phyloP scores from a whole-genome alignment of 345 rosid genomes.

The Bruguiera sexangula region DNA sequence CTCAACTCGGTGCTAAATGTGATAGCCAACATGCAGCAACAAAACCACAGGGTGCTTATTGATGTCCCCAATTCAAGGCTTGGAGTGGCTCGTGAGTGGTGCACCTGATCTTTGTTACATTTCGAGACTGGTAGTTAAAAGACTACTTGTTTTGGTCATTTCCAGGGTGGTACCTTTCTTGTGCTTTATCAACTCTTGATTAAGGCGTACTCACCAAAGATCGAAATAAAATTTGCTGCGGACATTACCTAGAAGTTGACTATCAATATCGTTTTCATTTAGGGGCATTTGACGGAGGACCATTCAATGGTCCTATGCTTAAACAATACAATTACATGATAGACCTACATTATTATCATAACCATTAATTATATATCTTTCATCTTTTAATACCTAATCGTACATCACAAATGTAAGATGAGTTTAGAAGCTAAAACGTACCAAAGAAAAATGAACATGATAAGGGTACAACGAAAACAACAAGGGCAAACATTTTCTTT shows the following conservation, averaged over 20 bases:
- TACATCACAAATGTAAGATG: too few species aligned
- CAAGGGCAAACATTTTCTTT: too few species aligned
- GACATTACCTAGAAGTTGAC: not conserved
- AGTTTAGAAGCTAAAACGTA: too few species aligned
- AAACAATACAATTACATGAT: too few species aligned
- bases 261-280: too few species aligned
- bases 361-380: too few species aligned
- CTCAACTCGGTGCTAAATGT: constrained; percentile 88
- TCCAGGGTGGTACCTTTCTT: not conserved
- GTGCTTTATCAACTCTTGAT: not conserved
- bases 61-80: constrained; percentile 82
- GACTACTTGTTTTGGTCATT: not conserved
- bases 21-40: constrained; percentile 96
- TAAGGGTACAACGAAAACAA: too few species aligned
- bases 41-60: constrained; percentile 76
- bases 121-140: not conserved
- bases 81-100: constrained; percentile 78
- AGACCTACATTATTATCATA: too few species aligned
- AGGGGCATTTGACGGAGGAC: too few species aligned
- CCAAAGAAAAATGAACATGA: too few species aligned
- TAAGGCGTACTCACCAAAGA: not conserved
- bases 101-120: constrained; percentile 37
- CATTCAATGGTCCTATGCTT: too few species aligned
- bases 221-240: not conserved
- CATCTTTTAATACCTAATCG: too few species aligned